Evolutionary conservation across 2,329 filamentous ascomycete species (phyloP).

Genomic region (Fusarium sororula): DNA sequence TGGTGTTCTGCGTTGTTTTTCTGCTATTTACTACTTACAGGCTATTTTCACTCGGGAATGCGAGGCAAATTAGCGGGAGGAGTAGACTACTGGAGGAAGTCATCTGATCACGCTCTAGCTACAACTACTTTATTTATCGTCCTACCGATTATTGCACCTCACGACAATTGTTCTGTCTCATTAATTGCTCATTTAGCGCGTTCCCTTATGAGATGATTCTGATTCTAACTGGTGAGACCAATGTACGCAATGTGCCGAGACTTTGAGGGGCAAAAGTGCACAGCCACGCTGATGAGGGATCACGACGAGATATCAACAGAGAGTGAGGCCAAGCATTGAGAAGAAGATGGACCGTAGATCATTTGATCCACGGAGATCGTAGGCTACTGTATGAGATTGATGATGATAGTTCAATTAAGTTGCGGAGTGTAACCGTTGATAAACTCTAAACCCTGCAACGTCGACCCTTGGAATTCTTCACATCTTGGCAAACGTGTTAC

Average conservation of each 20-base stretch:
- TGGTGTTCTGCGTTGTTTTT: slow-evolving; percentile 36
- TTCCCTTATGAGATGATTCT: slow-evolving; percentile 12
- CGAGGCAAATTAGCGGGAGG: not conserved
- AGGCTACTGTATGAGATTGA: not conserved
- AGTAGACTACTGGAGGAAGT: slow-evolving; percentile 20
- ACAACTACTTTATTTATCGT: not conserved
- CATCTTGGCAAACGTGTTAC: not conserved
- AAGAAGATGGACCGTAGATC: not conserved
- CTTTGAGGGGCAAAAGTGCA: slow-evolving; percentile 23
- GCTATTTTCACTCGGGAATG: not conserved
- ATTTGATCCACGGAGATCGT: not conserved
- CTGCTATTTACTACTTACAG: slow-evolving; percentile 2
- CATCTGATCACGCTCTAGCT: not conserved
- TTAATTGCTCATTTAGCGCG: slow-evolving; percentile 1
- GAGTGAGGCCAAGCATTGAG: not conserved
- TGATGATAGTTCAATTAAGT: not conserved
- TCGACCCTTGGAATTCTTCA: not conserved
- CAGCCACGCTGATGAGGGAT: slow-evolving; percentile 18
- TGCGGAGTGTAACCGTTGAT: not conserved
- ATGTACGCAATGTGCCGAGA: not conserved
- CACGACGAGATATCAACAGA: not conserved
- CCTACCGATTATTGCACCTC: not conserved
- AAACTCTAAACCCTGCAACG: slow-evolving; percentile 1
- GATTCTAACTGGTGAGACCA: not conserved
- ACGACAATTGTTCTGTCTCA: not conserved